phyloP scores from a whole-genome alignment of 2,329 filamentous ascomycete species.

The Endoconidiophora polonica region DNA sequence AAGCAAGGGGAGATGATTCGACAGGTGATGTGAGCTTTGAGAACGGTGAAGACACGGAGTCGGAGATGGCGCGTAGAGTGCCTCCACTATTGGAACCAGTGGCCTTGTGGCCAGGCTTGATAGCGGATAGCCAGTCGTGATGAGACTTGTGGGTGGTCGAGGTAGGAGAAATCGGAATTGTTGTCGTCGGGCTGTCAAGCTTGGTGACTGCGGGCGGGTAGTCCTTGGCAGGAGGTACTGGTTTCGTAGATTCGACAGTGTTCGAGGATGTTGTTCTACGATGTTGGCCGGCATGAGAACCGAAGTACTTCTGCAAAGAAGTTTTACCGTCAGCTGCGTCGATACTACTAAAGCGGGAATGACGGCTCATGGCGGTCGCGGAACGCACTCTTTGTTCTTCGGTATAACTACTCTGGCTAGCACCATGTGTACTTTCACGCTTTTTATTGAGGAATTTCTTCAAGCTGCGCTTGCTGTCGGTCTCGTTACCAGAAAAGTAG shows the following conservation, averaged over 20 bases:
- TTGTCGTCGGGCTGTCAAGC: conserved; percentile 31
- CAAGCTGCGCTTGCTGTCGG: conserved; percentile 45
- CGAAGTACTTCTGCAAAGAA: conserved; percentile 57
- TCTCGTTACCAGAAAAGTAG: conserved; percentile 83
- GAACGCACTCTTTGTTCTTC: conserved; percentile 56
- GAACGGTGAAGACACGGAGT: conserved; percentile 27
- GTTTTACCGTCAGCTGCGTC: conserved; percentile 52
- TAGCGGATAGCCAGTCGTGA: conserved; percentile 37
- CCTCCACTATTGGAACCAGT: conserved; percentile 23
- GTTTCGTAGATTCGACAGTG: conserved; percentile 37
- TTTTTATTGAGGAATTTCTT: conserved; percentile 67
- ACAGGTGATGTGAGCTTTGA: conserved; percentile 32
- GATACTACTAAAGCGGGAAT: conserved; percentile 63
- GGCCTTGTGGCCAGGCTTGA: conserved; percentile 27
- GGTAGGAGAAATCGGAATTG: conserved; percentile 28
- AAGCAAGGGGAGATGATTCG: conserved; percentile 35
- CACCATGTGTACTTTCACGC: conserved; percentile 35
- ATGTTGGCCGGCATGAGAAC: conserved; percentile 28
- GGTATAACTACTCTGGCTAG: conserved; percentile 41
- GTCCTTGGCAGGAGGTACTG: conserved; percentile 36
- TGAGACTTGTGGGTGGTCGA: conserved; percentile 28
- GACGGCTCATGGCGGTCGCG: conserved; percentile 48
- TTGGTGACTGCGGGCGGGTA: conserved; percentile 42
- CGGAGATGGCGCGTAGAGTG: conserved; percentile 73
- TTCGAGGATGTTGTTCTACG: conserved; percentile 44